Evolutionary conservation across 768 basidiomycete species (phyloP).

Genomic region (Gyrodon lividus): DNA sequence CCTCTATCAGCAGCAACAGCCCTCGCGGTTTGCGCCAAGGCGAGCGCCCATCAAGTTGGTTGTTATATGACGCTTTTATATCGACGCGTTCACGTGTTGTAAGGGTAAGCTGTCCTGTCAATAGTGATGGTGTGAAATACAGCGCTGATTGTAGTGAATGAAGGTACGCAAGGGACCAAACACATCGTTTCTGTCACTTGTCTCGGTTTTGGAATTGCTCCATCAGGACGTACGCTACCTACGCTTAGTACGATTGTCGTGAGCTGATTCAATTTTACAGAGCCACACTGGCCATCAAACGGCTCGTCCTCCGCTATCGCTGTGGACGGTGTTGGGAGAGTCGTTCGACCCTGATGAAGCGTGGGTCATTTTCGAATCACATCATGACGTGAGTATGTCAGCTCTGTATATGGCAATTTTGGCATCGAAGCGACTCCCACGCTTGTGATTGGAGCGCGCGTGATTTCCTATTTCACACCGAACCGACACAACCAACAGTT

Average conservation of each 20-base stretch:
- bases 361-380: constrained; percentile 59
- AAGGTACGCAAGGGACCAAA: constrained; percentile 27
- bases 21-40: constrained; percentile 7
- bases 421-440: background rate
- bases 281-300: constrained; percentile 9
- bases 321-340: constrained; percentile 51
- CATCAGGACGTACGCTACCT: constrained; percentile 18
- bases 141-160: background rate
- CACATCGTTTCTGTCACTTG: constrained; percentile 23
- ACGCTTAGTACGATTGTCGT: background rate
- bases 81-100: constrained; percentile 54
- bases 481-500: constrained; percentile 6
- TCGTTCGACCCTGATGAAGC: constrained; percentile 36
- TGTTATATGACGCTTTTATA: constrained; percentile 42
- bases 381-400: constrained; percentile 53
- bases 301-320: constrained; percentile 34
- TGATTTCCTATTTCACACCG: constrained; percentile 5
- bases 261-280: constrained; percentile 11
- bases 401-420: background rate
- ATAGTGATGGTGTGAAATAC: background rate
- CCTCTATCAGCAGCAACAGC: constrained; percentile 7
- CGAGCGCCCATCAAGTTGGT: constrained; percentile 8
- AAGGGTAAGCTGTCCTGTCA: constrained; percentile 37
- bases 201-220: constrained; percentile 25
- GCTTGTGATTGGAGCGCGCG: constrained; percentile 8